phyloP scores from a whole-genome alignment of 176 grass and related monocot species.

The Cenchrus purpureus region DNA sequence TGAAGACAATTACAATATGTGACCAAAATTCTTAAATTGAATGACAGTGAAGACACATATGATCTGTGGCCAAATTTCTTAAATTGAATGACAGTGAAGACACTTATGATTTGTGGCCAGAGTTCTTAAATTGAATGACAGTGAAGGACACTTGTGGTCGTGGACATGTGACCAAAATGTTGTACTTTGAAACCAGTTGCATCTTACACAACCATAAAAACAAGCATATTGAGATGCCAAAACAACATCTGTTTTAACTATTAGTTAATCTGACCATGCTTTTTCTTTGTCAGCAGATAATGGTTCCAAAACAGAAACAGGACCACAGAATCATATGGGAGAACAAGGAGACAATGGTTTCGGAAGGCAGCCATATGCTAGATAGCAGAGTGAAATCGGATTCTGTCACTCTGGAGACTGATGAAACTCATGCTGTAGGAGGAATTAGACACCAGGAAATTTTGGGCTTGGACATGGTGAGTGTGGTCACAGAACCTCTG shows the following conservation, averaged over 20 bases:
- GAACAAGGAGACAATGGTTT: slow-evolving; percentile 15
- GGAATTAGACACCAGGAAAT: slow-evolving; percentile 30
- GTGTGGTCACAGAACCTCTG: slow-evolving; percentile 27
- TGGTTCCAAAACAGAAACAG: background rate
- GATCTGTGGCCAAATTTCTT: too few species aligned
- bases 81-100: too few species aligned
- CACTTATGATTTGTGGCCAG: too few species aligned
- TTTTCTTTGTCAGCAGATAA: background rate
- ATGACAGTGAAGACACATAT: too few species aligned
- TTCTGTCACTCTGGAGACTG: slow-evolving; percentile 22
- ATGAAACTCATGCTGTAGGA: slow-evolving; percentile 30
- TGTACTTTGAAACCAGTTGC: too few species aligned
- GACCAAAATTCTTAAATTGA: too few species aligned
- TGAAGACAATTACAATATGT: too few species aligned
- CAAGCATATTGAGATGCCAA: too few species aligned
- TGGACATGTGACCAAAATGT: too few species aligned
- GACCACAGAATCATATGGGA: slow-evolving; percentile 23
- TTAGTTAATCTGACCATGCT: background rate
- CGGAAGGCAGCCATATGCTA: slow-evolving; percentile 17
- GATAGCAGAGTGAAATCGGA: slow-evolving; percentile 1
- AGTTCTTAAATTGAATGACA: too few species aligned
- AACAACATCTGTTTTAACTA: background rate
- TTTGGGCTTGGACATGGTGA: slow-evolving; percentile 42
- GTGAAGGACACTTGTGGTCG: too few species aligned
- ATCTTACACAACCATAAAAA: too few species aligned